Percentiles rank a stretch among this genome's conserved stretches.
Evolutionary conservation across 1,284 basidiomycete genomes (phyloP).

Genomic region (Takashimella tepidaria): DNA sequence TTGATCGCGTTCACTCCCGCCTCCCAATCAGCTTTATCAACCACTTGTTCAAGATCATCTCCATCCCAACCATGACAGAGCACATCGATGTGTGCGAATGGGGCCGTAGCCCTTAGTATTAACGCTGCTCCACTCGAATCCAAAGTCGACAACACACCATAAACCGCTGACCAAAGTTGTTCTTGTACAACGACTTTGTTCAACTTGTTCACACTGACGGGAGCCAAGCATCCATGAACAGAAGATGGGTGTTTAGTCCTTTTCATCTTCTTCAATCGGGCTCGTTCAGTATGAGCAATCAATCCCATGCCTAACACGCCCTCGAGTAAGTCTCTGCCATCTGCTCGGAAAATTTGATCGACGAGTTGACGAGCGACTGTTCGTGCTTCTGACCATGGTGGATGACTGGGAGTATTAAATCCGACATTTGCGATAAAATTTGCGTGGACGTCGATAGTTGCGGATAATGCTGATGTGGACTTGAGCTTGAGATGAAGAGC

Average conservation of each 20-base stretch:
- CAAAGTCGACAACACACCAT: slow-evolving; percentile 55
- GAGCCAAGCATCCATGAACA: too few relatives aligned
- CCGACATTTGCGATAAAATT: slow-evolving; percentile 58
- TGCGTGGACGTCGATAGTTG: slow-evolving; percentile 44
- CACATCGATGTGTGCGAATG: slow-evolving; percentile 61
- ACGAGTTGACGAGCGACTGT: slow-evolving; percentile 42
- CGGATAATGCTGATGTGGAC: slow-evolving; percentile 17
- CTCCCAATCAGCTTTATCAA: slow-evolving; percentile 40
- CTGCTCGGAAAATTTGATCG: slow-evolving; percentile 39
- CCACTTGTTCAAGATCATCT: slow-evolving; percentile 32
- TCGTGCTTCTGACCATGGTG: slow-evolving; percentile 31
- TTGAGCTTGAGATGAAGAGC: slow-evolving; percentile 13
- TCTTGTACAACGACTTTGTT: slow-evolving; percentile 49
- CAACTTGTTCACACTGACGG: slow-evolving; percentile 22
- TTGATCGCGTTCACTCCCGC: slow-evolving; percentile 53
- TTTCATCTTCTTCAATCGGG: slow-evolving; percentile 15
- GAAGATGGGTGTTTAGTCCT: slow-evolving; percentile 12
- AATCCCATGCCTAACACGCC: slow-evolving; percentile 30
- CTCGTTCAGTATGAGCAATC: slow-evolving; percentile 25
- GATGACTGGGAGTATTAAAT: slow-evolving; percentile 44
- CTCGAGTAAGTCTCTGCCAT: slow-evolving; percentile 36
- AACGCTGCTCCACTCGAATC: slow-evolving; percentile 58
- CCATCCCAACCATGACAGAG: slow-evolving; percentile 49
- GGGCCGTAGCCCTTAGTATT: slow-evolving; percentile 57
- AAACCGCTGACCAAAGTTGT: slow-evolving; percentile 65